phyloP scores from a whole-genome alignment of 2,329 filamentous ascomycete species.

The Beauveria caledonica region DNA sequence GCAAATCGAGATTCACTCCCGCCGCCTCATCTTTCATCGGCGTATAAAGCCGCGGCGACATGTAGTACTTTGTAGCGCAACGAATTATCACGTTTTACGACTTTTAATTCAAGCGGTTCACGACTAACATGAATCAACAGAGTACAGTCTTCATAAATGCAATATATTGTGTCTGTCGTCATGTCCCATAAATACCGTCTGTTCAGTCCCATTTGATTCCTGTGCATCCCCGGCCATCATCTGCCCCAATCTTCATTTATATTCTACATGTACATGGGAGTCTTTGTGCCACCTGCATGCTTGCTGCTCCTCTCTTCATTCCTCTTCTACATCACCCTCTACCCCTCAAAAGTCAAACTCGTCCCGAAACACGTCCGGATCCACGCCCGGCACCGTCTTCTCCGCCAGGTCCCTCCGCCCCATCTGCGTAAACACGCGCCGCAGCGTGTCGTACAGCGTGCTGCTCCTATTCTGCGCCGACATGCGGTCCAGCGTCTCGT shows the following conservation, averaged over 20 bases:
- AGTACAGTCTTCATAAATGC: background rate
- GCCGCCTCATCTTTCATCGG: no score
- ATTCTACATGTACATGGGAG: constrained; percentile 5
- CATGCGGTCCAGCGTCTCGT: constrained; percentile 76
- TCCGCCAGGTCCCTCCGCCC: constrained; percentile 79
- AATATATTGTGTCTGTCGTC: background rate
- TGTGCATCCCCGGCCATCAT: background rate
- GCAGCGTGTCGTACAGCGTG: constrained; percentile 89
- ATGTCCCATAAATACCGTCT: background rate
- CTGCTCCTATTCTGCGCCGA: constrained; percentile 93
- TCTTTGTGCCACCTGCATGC: background rate
- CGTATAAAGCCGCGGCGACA: no score
- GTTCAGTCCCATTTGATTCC: background rate
- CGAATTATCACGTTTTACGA: no score
- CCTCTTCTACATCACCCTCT: background rate
- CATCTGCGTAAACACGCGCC: constrained; percentile 96
- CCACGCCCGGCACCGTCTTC: constrained; percentile 79
- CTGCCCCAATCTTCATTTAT: background rate
- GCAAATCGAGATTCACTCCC: no score
- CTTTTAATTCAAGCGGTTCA: no score
- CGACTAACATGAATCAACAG: no score
- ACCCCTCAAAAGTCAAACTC: constrained; percentile 71
- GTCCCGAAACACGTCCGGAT: constrained; percentile 78
- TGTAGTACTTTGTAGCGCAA: no score
- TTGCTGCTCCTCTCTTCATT: background rate